A percentile compares a stretch with the other conserved stretches of the same genome.
Evolutionary conservation across 371 early-diverging fungal genomes (phyloP).

Genomic region (Nematocida sp.): DNA sequence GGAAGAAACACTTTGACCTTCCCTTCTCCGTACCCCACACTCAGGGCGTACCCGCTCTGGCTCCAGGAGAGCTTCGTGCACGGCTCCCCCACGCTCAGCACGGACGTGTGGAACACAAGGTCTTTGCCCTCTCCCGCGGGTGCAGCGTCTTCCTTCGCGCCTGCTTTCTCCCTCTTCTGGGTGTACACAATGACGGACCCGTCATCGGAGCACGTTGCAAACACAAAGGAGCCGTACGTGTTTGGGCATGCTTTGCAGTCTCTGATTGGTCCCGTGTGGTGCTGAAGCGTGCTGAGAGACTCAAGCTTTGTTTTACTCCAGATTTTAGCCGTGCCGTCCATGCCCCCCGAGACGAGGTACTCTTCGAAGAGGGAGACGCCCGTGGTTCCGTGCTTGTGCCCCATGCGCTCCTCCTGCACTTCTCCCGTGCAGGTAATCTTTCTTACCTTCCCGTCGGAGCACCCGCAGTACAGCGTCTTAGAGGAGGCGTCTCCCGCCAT

Average conservation of each 20-base stretch:
- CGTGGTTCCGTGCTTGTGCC: constrained; percentile 58
- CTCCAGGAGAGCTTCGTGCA: constrained; percentile 59
- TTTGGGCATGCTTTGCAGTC: constrained; percentile 54
- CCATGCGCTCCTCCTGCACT: background rate
- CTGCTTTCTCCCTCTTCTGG: background rate
- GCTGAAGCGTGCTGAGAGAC: constrained; percentile 46
- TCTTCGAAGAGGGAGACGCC: constrained; percentile 44
- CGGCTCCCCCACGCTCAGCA: constrained; percentile 52
- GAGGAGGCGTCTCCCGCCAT: constrained; percentile 1
- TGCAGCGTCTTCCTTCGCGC: background rate
- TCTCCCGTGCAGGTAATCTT: constrained; percentile 29
- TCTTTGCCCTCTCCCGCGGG: background rate
- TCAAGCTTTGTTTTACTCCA: constrained; percentile 22
- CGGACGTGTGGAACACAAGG: constrained; percentile 23
- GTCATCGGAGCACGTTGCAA: constrained; percentile 63
- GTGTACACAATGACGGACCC: constrained; percentile 54
- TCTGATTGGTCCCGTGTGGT: constrained; percentile 55
- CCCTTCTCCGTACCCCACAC: constrained; percentile 59
- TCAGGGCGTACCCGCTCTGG: constrained; percentile 58
- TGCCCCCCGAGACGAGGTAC: constrained; percentile 57
- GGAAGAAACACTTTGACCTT: constrained; percentile 59
- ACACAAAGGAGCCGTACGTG: constrained; percentile 50
- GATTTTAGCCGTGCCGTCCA: constrained; percentile 55
- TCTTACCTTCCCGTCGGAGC: constrained; percentile 62
- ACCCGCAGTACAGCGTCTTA: constrained; percentile 58